Conservation (phyloP, 2,329 filamentous ascomycete species). For the Trichoderma harzianum region DNA sequence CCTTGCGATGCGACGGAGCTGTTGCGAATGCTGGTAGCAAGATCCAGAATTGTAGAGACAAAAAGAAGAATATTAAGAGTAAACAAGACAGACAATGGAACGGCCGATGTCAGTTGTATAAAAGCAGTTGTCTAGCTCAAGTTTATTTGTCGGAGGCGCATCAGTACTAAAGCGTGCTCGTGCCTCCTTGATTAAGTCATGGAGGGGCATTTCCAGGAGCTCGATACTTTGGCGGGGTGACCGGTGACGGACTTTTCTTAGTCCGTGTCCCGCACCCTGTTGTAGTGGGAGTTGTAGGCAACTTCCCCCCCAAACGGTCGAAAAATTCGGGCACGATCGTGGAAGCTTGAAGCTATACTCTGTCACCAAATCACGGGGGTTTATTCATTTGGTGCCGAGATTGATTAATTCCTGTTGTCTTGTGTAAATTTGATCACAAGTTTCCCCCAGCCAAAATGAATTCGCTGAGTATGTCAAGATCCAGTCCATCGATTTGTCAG, state of each 20-base stretch:
- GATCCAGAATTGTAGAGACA: not conserved
- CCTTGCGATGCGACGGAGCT: not conserved
- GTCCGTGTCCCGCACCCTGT: conserved; percentile 30
- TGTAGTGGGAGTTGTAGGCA: conserved; percentile 29
- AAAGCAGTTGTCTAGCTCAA: not conserved
- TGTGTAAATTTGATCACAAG: conserved; percentile 29
- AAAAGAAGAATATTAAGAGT: too few relatives aligned
- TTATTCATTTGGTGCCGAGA: conserved; percentile 19
- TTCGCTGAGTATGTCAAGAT: conserved; percentile 37
- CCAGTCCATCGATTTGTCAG: conserved; percentile 22
- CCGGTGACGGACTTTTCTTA: conserved; percentile 32
- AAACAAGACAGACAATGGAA: too few relatives aligned
- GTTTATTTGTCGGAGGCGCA: conserved; percentile 11
- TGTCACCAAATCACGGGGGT: conserved; percentile 27
- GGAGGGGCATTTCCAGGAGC: conserved; percentile 19
- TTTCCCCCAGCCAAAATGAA: conserved; percentile 33
- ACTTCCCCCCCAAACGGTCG: conserved; percentile 28
- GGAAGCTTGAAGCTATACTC: conserved; percentile 31
- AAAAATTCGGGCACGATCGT: conserved; percentile 34
- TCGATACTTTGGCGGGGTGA: conserved; percentile 21
- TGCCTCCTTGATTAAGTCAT: conserved; percentile 14
- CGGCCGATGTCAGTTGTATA: too few relatives aligned
- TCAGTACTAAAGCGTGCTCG: conserved; percentile 24
- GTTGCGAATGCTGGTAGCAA: not conserved
- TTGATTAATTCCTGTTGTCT: not conserved